Evolutionary conservation across 768 basidiomycete species (phyloP).

Genomic region (Cystoderma amianthinum): DNA sequence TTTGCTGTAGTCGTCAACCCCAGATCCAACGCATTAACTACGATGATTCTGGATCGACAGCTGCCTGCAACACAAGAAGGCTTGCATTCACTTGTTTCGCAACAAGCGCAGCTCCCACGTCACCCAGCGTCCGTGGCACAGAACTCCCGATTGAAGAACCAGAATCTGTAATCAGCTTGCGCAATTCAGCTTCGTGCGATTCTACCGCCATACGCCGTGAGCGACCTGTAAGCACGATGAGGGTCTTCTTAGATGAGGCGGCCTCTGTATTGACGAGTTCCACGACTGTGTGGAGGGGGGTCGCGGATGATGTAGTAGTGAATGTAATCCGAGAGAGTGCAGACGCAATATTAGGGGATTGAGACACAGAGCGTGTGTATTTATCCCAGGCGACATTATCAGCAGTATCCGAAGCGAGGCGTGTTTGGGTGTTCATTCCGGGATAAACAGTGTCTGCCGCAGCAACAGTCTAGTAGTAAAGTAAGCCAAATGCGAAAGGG

Average conservation of each 20-base stretch:
- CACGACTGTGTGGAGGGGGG: conserved; percentile 51
- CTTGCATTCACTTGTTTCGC: conserved; percentile 41
- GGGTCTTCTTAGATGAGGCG: conserved; percentile 25
- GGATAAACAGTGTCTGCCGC: conserved; percentile 73
- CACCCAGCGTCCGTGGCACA: conserved; percentile 67
- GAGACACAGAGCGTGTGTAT: conserved; percentile 32
- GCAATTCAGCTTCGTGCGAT: conserved; percentile 54
- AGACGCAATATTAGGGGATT: conserved; percentile 16
- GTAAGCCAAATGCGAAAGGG: not conserved
- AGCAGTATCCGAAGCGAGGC: conserved; percentile 72
- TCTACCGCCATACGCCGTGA: conserved; percentile 64
- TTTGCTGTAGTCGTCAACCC: not conserved
- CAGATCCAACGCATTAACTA: not conserved
- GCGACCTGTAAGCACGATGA: conserved; percentile 67
- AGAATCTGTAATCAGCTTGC: conserved; percentile 31
- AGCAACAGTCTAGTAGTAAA: conserved; percentile 28
- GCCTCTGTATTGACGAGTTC: conserved; percentile 24
- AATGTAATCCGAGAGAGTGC: conserved; percentile 68
- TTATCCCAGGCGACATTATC: conserved; percentile 75
- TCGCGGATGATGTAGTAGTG: conserved; percentile 34
- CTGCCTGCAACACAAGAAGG: conserved; percentile 52
- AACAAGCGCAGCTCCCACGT: conserved; percentile 66
- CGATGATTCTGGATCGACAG: not conserved
- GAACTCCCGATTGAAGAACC: conserved; percentile 42
- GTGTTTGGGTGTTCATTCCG: conserved; percentile 51